Conservation (phyloP, 768 basidiomycete species). For the Auricularia cornea region DNA sequence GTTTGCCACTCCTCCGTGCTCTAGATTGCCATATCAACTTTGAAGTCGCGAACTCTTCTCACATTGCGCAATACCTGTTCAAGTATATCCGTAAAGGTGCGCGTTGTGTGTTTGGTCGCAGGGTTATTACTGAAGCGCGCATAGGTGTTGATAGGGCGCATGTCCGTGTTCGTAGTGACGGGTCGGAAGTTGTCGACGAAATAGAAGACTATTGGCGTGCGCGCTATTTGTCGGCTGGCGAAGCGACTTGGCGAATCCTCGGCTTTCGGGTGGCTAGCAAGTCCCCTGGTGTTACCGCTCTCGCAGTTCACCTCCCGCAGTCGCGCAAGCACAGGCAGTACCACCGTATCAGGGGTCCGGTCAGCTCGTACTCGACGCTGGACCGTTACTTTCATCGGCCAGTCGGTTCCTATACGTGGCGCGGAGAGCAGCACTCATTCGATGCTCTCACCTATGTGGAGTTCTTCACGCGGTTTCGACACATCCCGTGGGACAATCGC, state of each 20-base stretch:
- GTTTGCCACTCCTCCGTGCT: conserved; percentile 15
- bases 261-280: conserved; percentile 27
- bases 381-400: conserved; percentile 17
- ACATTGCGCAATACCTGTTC: conserved; percentile 32
- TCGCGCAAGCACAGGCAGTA: conserved; percentile 18
- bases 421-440: too few relatives aligned
- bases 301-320: conserved; percentile 24
- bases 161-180: conserved; percentile 8
- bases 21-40: conserved; percentile 32
- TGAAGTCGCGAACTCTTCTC: conserved; percentile 21
- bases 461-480: too few relatives aligned
- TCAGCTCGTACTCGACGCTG: conserved; percentile 9
- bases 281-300: conserved; percentile 23
- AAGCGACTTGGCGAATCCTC: conserved; percentile 27
- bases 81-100: conserved; percentile 36
- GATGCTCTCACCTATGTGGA: too few relatives aligned
- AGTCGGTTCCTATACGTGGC: neutral
- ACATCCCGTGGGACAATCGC: too few relatives aligned
- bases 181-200: conserved; percentile 18
- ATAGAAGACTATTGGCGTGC: conserved; percentile 29
- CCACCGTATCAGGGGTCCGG: neutral
- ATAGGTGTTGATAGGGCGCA: conserved; percentile 13
- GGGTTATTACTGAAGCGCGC: too few relatives aligned
- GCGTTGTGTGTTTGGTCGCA: neutral
- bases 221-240: conserved; percentile 25